These are phyloP conservation scores for Leptomonas seymouri DNA, from an alignment of 208 protist genomes.

Conservation along the genomic window DNA sequence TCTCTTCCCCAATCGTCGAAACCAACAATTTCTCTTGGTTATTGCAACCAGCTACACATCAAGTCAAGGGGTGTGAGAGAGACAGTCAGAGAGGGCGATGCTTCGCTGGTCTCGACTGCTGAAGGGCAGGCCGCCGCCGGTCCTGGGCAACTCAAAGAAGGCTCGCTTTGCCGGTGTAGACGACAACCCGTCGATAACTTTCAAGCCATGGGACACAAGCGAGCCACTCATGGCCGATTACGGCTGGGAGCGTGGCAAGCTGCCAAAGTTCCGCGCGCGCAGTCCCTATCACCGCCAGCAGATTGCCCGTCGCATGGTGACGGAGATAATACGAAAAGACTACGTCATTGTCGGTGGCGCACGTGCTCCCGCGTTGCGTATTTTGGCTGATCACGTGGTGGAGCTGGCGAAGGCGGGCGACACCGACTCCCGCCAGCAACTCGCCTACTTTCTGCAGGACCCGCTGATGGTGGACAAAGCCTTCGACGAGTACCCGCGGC, in stretches of 20 bases:
- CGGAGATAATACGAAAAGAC: constrained; percentile 90
- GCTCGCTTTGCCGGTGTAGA: constrained; percentile 76
- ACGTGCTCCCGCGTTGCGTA: constrained; percentile 81
- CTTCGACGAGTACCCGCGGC: constrained; percentile 90
- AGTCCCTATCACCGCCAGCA: constrained; percentile 88
- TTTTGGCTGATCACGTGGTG: constrained; percentile 89
- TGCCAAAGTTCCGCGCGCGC: constrained; percentile 84
- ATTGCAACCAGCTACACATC: neutral
- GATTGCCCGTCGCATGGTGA: constrained; percentile 90
- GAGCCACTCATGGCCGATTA: constrained; percentile 89
- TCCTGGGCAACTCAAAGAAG: constrained; percentile 71
- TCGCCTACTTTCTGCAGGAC: constrained; percentile 90
- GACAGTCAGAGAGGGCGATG: constrained; percentile 29
- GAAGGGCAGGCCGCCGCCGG: constrained; percentile 58
- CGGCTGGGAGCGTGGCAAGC: constrained; percentile 79
- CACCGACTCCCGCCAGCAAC: constrained; percentile 88
- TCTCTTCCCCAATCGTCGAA: too few species aligned
- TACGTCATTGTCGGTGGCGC: constrained; percentile 89
- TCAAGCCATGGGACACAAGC: constrained; percentile 68
- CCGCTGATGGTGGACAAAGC: constrained; percentile 92
- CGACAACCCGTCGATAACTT: constrained; percentile 83
- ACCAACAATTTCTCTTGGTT: too few species aligned
- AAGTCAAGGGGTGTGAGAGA: neutral
- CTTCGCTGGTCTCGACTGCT: constrained; percentile 33
- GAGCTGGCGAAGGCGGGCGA: constrained; percentile 89